Evolutionary conservation across 345 rosid species (phyloP).

Genomic region (Mangifera indica): DNA sequence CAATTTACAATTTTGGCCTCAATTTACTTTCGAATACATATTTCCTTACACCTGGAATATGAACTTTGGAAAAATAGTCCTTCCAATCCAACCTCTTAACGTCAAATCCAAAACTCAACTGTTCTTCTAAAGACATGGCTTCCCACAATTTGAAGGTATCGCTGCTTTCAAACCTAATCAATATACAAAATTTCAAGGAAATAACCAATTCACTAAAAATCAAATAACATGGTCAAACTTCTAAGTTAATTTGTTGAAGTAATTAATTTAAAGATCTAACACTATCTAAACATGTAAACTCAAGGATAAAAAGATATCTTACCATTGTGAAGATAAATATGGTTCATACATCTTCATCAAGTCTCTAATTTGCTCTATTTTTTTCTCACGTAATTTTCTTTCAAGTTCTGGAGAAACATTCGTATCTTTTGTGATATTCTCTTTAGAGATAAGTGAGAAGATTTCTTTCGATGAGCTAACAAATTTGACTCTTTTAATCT

Average conservation of each 20-base stretch:
- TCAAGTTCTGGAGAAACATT: background rate
- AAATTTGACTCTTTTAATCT: conserved; percentile 10
- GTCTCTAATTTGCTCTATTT: background rate
- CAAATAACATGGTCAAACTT: too few relatives aligned
- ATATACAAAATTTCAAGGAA: too few relatives aligned
- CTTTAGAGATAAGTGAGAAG: conserved; percentile 11
- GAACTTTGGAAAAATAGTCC: conserved; percentile 33
- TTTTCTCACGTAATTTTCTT: conserved; percentile 9
- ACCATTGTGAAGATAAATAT: conserved; percentile 20
- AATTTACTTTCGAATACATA: background rate
- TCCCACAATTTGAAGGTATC: conserved; percentile 11
- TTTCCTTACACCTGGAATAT: conserved; percentile 26
- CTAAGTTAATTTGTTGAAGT: too few relatives aligned
- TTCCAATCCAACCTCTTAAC: conserved; percentile 34
- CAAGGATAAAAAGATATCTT: background rate
- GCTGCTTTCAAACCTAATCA: background rate
- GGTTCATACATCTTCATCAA: conserved; percentile 21
- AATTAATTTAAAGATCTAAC: too few relatives aligned
- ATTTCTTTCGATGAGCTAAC: conserved; percentile 20
- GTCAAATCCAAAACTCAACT: conserved; percentile 27
- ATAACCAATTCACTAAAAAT: too few relatives aligned
- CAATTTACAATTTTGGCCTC: too few relatives aligned
- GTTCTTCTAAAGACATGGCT: conserved; percentile 37
- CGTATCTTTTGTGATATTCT: background rate
- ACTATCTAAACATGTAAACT: too few relatives aligned